Base-by-base conservation (phyloP, 176 grass and related monocot genomes). In the Puccinellia tenuiflora region DNA sequence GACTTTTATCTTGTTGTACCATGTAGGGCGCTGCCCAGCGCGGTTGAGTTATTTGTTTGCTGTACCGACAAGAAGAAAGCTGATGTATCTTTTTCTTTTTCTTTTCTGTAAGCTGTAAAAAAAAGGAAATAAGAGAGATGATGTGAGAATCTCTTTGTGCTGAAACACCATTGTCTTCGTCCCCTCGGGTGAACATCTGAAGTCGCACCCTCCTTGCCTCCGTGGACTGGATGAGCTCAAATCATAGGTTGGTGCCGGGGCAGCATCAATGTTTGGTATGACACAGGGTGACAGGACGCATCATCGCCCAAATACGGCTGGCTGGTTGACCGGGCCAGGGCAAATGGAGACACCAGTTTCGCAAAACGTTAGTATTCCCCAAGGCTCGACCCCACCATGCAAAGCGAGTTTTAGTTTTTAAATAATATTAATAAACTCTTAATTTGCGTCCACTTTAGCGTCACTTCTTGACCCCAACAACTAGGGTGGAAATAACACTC, bases 31-130 rank as follows among this genome's bases (percentile, higher is more conserved):
- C 79, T 48, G 10, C 59, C 29, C 59, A 79, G 59, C 51, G 35
- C 31, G 31, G 57, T 61, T 86, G 79, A 83, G 74, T 76, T 83
- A 40, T 87, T 90, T 79, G 50, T 84, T 84, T 76, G 43, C 79
- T 87, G 48, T 7, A 13, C 9, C 65, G 31, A 50, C 20, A 22
- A 22, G 65, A 39, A 62, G 14, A n/a, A 47, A 55, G 20, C 83
- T 10, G 68, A 45, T 65, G 38, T 24, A 12, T 81, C 18, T 59
- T 47, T 17, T 48, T 48, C 4, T 48, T 48, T 15, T 40, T 59
- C 31, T 60, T 51, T 60, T 51, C 70, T 18, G 42, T 91, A 88
- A 77, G 29, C 18, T 81, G 64, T 72, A 85, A 81, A 82, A 30
- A 69, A 75, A 31, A 25, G 17, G 79, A 74, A 86, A 86, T 79